Conservation (phyloP, 495 filamentous ascomycete genomes). For the Glarea lozoyensis region DNA sequence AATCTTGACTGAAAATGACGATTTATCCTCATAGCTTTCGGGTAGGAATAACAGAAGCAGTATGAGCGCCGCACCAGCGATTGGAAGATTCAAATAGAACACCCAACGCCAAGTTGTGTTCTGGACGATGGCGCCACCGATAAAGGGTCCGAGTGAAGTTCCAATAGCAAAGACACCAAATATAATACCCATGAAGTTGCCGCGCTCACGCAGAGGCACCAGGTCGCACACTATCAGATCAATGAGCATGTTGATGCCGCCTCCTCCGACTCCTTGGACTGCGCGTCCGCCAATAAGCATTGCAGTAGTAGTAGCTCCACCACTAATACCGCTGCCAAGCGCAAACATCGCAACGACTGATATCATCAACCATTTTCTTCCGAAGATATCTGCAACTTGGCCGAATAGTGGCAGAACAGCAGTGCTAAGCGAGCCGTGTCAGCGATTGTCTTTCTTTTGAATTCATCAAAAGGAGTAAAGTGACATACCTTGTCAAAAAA, state of each 20-base stretch:
- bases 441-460: too few species aligned
- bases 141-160: constrained; percentile 54
- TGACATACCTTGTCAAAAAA: constrained; percentile 23
- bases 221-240: constrained; percentile 59
- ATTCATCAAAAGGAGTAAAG: not conserved
- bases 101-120: constrained; percentile 50
- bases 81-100: constrained; percentile 22
- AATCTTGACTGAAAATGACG: constrained; percentile 30
- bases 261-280: constrained; percentile 55
- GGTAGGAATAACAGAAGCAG: constrained; percentile 26
- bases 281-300: constrained; percentile 27
- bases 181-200: constrained; percentile 23
- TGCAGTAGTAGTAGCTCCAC: constrained; percentile 45
- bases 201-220: constrained; percentile 40
- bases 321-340: constrained; percentile 49
- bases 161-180: constrained; percentile 27
- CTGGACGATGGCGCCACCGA: constrained; percentile 58
- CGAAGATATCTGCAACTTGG: constrained; percentile 42
- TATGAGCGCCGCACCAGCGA: constrained; percentile 24
- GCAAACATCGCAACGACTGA: constrained; percentile 40
- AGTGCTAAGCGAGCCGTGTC: too few species aligned
- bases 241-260: constrained; percentile 51
- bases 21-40: constrained; percentile 18
- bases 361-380: constrained; percentile 39
- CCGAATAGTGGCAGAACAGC: constrained; percentile 23